These are phyloP conservation scores for Leccinum uliginosum DNA, from an alignment of 768 basidiomycete genomes.

Conservation along the genomic window DNA sequence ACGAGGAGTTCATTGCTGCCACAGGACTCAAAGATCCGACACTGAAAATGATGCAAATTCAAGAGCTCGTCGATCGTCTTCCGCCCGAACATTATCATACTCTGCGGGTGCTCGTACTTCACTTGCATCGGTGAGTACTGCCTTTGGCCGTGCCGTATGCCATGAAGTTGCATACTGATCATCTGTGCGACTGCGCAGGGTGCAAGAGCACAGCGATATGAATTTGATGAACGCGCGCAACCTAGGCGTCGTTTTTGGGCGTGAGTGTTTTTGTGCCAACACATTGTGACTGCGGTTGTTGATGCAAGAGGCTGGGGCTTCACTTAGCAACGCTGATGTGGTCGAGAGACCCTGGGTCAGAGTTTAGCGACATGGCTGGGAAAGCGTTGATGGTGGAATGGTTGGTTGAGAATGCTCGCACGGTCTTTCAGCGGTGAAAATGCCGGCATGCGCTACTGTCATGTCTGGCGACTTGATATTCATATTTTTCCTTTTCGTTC, in stretches of 20 bases:
- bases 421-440: constrained; percentile 36
- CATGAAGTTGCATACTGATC: neutral
- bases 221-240: constrained; percentile 97
- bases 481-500: neutral
- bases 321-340: constrained; percentile 86
- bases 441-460: neutral
- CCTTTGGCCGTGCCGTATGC: neutral
- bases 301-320: neutral
- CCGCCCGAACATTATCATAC: constrained; percentile 89
- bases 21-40: constrained; percentile 62
- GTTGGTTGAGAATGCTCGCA: constrained; percentile 84
- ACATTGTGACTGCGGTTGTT: neutral
- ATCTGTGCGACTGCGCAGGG: constrained; percentile 27
- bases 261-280: constrained; percentile 46
- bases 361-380: constrained; percentile 97
- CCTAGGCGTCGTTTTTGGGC: constrained; percentile 96
- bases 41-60: constrained; percentile 55
- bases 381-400: constrained; percentile 92
- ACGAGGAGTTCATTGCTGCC: constrained; percentile 84
- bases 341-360: constrained; percentile 77
- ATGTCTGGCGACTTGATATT: neutral
- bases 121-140: constrained; percentile 69
- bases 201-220: constrained; percentile 60
- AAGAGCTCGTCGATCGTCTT: constrained; percentile 68
- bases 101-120: constrained; percentile 74